Evolutionary conservation across 305 asterid species (phyloP).

Genomic region (Solanum hybrid): DNA sequence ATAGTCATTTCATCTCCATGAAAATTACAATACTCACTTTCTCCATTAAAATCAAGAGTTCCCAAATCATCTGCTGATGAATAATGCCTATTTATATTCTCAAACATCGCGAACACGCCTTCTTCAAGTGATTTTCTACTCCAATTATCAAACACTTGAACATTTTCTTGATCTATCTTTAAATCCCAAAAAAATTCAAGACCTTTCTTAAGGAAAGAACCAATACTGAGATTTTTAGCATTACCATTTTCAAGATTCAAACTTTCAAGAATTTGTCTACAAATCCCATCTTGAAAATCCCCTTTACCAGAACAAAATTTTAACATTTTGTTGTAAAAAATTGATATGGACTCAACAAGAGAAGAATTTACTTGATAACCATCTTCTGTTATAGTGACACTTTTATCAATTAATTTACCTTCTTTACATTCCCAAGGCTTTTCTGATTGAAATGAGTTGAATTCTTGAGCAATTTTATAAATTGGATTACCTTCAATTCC

Average conservation of each 20-base stretch:
- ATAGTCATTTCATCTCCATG: constrained; percentile 70
- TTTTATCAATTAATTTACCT: neutral
- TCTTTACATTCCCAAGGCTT: neutral
- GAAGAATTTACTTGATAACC: constrained; percentile 32
- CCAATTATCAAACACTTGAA: constrained; percentile 34
- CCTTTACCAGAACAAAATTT: constrained; percentile 12
- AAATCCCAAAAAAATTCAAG: constrained; percentile 32
- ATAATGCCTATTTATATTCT: constrained; percentile 56
- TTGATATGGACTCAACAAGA: constrained; percentile 46
- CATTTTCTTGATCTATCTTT: constrained; percentile 10
- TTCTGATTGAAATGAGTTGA: neutral
- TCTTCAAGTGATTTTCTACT: constrained; percentile 30
- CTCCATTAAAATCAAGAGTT: constrained; percentile 57
- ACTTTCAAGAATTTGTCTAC: neutral
- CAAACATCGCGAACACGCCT: constrained; percentile 65
- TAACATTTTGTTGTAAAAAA: constrained; percentile 48
- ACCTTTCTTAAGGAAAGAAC: constrained; percentile 16
- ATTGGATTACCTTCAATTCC: neutral
- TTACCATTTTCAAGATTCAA: constrained; percentile 9
- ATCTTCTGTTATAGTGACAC: neutral
- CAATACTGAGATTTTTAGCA: neutral
- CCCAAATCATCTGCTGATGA: constrained; percentile 58
- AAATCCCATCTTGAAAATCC: neutral
- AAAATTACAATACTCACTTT: constrained; percentile 53
- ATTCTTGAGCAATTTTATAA: neutral